phyloP scores from a whole-genome alignment of 2,329 filamentous ascomycete species.

The Chrysoporthe deuterocubensis region DNA sequence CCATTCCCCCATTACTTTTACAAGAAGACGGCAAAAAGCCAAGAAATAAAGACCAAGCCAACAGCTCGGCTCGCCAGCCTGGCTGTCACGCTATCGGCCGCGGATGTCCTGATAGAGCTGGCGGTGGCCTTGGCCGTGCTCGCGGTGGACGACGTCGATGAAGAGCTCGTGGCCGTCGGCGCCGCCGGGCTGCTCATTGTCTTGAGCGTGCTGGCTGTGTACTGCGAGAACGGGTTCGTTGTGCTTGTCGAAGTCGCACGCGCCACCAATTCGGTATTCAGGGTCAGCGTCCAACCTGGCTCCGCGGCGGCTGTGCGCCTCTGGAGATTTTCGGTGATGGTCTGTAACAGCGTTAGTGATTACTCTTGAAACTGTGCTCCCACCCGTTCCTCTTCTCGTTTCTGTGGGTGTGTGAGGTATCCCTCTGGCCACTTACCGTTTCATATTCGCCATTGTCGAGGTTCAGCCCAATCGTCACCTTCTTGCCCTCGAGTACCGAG shows the following conservation, averaged over 20 bases:
- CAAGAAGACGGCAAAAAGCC: conserved; percentile 12
- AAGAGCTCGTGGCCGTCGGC: background rate
- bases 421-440: conserved; percentile 5
- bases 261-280: conserved; percentile 11
- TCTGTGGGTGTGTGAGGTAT: background rate
- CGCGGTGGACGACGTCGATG: background rate
- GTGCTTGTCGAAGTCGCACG: conserved; percentile 2
- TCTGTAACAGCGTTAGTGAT: conserved; percentile 10
- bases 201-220: background rate
- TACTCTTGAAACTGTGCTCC: background rate
- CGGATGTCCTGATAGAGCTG: conserved; percentile 5
- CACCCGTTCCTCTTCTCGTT: background rate
- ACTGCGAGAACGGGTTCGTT: background rate
- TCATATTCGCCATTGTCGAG: conserved; percentile 25
- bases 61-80: conserved; percentile 3
- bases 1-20: background rate
- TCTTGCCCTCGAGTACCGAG: background rate
- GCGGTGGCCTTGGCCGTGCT: background rate
- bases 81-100: background rate
- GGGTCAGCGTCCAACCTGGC: conserved; percentile 18
- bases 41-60: conserved; percentile 10
- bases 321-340: conserved; percentile 25
- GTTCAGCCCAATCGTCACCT: conserved; percentile 20
- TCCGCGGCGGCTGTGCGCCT: conserved; percentile 16
- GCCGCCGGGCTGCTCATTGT: background rate